Base-by-base conservation (phyloP, 495 filamentous ascomycete genomes). In the Tuber microsphaerosporum region DNA sequence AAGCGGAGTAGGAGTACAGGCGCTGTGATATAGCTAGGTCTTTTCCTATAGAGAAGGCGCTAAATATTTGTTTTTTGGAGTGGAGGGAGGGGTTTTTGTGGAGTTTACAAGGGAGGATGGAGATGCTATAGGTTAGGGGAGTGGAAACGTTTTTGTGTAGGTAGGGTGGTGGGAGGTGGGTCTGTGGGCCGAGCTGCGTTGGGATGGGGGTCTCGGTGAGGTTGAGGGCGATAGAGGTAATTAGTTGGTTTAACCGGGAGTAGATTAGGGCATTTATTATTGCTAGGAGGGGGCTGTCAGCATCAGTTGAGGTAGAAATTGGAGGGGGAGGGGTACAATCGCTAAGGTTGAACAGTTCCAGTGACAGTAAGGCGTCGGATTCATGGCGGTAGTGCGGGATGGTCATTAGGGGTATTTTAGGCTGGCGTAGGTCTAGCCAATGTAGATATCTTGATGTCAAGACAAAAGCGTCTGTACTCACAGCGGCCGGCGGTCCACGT, bases 391-490 rank as follows among this genome's bases (percentile, higher is more conserved):
- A 34, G 70, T 81, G 80, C 12, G 73, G 73, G 10, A 75, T 34
- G 39, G 26, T 79, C 42, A 82, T 73, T n/a, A 51, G 22, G 22
- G 48, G 20, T 51, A 51, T 51, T 51, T 51, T n/a, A 51, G 48
- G 48, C 22, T 51, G 1, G 48, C 20, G 48, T 0, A 51, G 22
- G 48, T 51, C 48, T 8, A n/a, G 22, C 48, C 20, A 51, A 8
- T 72, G 56, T 1, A 82, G 43, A 12, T 51, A 61, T 2, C 76
- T 65, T 16, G 79, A 75, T 10, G 80, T 82, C n/a, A 82, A 76
- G 9, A 79, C 26, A 26, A 79, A 82, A 44, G 74, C 72, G 26
- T 76, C 74, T 14, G 14, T 44, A 26, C 73, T 65, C n/a, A 43
- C 68, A 7, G 70, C 43, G 31, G 56, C 56, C 10, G 3, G n/a